A percentile compares a stretch with the other conserved stretches of the same genome.
These are phyloP conservation scores for Leucogyrophana mollusca DNA, from an alignment of 768 basidiomycete species.

Conservation along the genomic window DNA sequence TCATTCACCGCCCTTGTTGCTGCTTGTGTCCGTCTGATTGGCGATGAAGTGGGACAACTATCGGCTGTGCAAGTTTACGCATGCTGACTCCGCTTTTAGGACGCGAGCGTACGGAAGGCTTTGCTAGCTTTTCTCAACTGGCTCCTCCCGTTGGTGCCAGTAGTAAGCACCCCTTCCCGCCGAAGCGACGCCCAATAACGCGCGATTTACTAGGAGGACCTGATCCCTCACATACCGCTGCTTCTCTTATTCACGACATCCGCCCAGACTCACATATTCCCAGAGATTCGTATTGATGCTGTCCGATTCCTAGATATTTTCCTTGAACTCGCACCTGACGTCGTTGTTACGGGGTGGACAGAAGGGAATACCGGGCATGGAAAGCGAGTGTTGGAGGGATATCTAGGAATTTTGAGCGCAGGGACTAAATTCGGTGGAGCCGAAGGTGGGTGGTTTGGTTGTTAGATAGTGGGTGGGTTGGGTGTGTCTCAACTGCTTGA, in stretches of 20 bases:
- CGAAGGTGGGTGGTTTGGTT: constrained; percentile 42
- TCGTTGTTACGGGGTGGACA: constrained; percentile 70
- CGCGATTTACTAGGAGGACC: constrained; percentile 49
- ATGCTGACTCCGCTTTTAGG: constrained; percentile 43
- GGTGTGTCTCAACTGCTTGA: constrained; percentile 1
- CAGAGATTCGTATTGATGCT: constrained; percentile 90
- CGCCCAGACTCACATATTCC: constrained; percentile 92
- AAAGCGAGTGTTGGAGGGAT: constrained; percentile 70
- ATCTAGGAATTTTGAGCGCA: constrained; percentile 74
- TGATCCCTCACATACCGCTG: constrained; percentile 71
- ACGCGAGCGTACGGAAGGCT: constrained; percentile 73
- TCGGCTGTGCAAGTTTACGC: background rate
- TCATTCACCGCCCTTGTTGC: constrained; percentile 56
- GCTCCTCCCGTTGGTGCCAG: constrained; percentile 64
- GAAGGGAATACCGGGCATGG: constrained; percentile 51
- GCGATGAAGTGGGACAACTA: constrained; percentile 66
- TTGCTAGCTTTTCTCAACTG: constrained; percentile 69
- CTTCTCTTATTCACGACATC: constrained; percentile 87
- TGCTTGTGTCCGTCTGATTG: constrained; percentile 67
- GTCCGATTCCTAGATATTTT: constrained; percentile 77
- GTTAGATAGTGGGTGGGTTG: background rate
- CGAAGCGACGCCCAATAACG: background rate
- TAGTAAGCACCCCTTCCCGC: constrained; percentile 36
- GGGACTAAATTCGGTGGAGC: constrained; percentile 60
- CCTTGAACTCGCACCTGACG: constrained; percentile 65